Percentiles rank a stretch among this genome's conserved stretches.
Conservation (phyloP, 306 rosid species). For the Lathyrus sativus region DNA sequence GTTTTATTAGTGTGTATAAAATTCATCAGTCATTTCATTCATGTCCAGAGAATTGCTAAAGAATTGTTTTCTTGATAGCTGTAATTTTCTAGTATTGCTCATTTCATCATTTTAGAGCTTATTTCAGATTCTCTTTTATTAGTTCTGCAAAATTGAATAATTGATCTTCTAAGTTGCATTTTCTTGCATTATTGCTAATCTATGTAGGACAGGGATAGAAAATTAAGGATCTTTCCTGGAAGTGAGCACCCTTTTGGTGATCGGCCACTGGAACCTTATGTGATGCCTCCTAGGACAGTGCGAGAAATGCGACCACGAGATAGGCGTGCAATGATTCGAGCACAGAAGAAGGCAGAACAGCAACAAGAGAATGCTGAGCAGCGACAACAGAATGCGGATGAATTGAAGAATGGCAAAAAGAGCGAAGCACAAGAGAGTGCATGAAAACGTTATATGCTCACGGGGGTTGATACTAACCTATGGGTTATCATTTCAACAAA, state of each 20-base stretch:
- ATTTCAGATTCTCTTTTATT: not conserved
- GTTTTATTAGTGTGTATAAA: not conserved
- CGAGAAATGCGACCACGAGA: conserved; percentile 84
- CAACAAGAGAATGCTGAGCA: conserved; percentile 68
- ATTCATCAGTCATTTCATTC: conserved; percentile 21
- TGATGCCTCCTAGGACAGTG: conserved; percentile 72
- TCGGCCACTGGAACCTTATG: conserved; percentile 72
- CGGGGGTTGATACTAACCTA: conserved; percentile 5
- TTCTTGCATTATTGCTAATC: conserved; percentile 32
- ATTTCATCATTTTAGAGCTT: conserved; percentile 9
- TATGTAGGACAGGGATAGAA: conserved; percentile 89
- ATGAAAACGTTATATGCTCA: conserved; percentile 39
- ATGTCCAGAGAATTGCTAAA: not conserved
- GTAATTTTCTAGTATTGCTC: conserved; percentile 18
- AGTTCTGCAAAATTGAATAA: not conserved
- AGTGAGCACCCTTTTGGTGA: conserved; percentile 84
- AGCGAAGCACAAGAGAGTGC: conserved; percentile 49
- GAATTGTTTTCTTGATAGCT: conserved; percentile 17
- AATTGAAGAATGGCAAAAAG: conserved; percentile 49
- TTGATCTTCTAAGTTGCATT: conserved; percentile 24
- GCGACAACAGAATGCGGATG: conserved; percentile 49
- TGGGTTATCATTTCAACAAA: not conserved
- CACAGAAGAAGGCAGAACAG: conserved; percentile 78
- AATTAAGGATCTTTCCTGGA: conserved; percentile 78
- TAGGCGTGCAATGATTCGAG: conserved; percentile 89